Evolutionary conservation across 441 rosid species (phyloP).

Genomic region (Adansonia gregorii): DNA sequence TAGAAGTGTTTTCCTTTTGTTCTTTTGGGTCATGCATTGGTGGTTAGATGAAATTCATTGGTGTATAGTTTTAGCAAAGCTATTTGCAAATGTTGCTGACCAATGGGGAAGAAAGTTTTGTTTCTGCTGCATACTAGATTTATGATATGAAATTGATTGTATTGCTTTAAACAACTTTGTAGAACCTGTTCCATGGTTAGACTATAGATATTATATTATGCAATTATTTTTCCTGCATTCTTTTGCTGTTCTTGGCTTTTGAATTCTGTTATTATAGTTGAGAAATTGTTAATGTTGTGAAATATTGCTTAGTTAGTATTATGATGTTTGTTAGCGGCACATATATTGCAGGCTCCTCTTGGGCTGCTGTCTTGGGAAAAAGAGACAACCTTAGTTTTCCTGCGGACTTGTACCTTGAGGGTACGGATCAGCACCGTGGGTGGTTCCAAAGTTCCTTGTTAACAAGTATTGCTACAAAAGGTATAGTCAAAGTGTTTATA

Average conservation of each 20-base stretch:
- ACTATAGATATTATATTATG: neutral
- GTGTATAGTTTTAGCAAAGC: constrained; percentile 14
- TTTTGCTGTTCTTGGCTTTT: constrained; percentile 13
- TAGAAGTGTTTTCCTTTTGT: neutral
- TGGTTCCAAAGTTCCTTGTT: constrained; percentile 98
- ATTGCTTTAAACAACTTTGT: constrained; percentile 2
- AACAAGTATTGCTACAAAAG: constrained; percentile 89
- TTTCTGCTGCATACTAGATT: neutral
- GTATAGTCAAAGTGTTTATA: constrained; percentile 37
- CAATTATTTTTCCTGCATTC: constrained; percentile 23
- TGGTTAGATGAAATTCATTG: constrained; percentile 9
- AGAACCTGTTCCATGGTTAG: neutral
- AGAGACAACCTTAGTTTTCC: constrained; percentile 74
- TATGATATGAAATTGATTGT: neutral
- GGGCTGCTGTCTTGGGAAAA: constrained; percentile 93
- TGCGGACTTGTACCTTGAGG: constrained; percentile 94
- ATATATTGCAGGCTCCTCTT: constrained; percentile 77
- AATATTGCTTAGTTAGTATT: constrained; percentile 12
- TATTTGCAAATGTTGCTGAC: neutral
- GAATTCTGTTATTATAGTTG: constrained; percentile 21
- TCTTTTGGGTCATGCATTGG: neutral
- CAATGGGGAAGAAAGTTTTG: neutral
- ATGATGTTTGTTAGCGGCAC: constrained; percentile 33
- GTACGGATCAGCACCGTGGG: constrained; percentile 99
- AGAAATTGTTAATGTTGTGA: constrained; percentile 25